Evolutionary conservation across 2,329 filamentous ascomycete genomes (phyloP).

Genomic region (Esteya vermicola): DNA sequence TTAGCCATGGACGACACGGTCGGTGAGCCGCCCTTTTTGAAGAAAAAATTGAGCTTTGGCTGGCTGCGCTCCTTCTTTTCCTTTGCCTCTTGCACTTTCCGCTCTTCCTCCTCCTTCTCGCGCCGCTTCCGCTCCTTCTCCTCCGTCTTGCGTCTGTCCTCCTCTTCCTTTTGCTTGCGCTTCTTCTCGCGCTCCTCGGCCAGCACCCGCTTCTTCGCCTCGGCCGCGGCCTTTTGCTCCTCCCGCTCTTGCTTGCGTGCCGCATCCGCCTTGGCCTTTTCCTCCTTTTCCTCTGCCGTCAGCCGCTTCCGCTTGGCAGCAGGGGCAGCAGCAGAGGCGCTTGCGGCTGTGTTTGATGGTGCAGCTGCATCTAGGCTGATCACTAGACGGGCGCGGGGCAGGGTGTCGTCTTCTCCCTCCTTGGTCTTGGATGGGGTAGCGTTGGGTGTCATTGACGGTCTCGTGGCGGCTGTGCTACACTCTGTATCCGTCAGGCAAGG

Average conservation of each 20-base stretch:
- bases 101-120: constrained; percentile 38
- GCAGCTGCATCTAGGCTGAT: constrained; percentile 6
- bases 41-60: constrained; percentile 31
- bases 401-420: constrained; percentile 8
- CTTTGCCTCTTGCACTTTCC: constrained; percentile 25
- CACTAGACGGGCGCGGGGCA: constrained; percentile 6
- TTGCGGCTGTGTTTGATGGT: not conserved
- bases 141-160: constrained; percentile 16
- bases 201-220: constrained; percentile 20
- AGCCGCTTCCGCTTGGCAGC: constrained; percentile 31
- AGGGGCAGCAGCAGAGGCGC: constrained; percentile 3
- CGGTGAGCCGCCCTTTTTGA: constrained; percentile 18
- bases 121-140: constrained; percentile 31
- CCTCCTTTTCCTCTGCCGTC: constrained; percentile 24
- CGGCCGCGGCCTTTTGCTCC: constrained; percentile 21
- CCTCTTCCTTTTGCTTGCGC: constrained; percentile 25
- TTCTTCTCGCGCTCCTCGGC: constrained; percentile 17
- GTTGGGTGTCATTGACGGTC: constrained; percentile 21
- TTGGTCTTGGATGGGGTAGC: constrained; percentile 14
- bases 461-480: constrained; percentile 24
- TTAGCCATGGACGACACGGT: too few relatives aligned
- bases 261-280: constrained; percentile 23
- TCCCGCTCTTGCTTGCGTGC: constrained; percentile 20
- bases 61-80: constrained; percentile 36
- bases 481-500: constrained; percentile 27